A percentile compares a stretch with the other conserved stretches of the same genome.
These are phyloP conservation scores for Ananas comosus DNA, from an alignment of 176 grass and related monocot species.

Conservation along the genomic window DNA sequence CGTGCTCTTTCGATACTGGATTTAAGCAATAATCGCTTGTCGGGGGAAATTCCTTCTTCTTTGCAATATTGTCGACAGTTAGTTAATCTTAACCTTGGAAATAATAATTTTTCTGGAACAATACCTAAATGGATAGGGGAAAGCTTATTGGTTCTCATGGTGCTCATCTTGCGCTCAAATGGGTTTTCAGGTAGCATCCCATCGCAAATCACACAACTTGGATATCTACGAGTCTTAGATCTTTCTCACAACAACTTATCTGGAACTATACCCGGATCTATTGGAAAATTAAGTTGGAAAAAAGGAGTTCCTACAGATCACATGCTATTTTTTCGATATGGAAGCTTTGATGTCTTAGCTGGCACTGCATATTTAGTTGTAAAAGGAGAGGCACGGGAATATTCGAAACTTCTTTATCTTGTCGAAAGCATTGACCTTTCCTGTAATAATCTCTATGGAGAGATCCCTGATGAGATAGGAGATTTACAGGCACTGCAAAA, in stretches of 20 bases:
- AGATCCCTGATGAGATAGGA: slow-evolving; percentile 5
- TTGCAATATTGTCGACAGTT: background rate
- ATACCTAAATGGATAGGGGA: too few species aligned
- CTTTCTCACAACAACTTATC: too few species aligned
- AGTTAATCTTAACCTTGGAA: slow-evolving; percentile 18
- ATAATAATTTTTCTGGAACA: too few species aligned
- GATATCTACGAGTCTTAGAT: too few species aligned
- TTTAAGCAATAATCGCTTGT: slow-evolving; percentile 5
- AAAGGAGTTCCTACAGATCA: background rate
- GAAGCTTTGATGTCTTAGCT: background rate
- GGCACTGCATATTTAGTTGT: background rate
- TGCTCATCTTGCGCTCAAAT: too few species aligned
- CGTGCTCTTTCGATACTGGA: background rate
- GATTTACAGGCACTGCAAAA: background rate
- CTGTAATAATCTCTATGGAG: slow-evolving; percentile 11
- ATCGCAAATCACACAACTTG: too few species aligned
- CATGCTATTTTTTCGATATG: background rate
- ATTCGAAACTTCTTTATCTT: background rate
- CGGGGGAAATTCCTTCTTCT: slow-evolving; percentile 2
- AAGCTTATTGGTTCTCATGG: too few species aligned
- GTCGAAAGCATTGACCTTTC: background rate
- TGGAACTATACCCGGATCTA: slow-evolving; percentile 21
- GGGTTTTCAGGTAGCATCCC: too few species aligned
- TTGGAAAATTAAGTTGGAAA: slow-evolving; percentile 20
- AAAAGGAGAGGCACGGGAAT: slow-evolving; percentile 25